Conservation (phyloP, 805 yeast species). For the Spathaspora passalidarum region DNA sequence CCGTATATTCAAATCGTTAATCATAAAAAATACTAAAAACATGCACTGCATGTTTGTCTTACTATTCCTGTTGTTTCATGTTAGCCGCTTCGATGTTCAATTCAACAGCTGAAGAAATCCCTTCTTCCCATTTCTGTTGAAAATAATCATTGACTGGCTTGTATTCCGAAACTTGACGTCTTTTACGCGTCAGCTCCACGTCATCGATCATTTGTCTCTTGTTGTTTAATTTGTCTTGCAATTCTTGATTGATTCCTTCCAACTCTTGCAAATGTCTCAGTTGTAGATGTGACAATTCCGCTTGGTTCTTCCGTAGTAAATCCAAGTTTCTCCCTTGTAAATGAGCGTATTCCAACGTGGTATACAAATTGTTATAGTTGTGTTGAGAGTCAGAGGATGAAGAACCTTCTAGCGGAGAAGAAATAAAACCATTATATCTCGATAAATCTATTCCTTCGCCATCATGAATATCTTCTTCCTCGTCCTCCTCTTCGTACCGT, state of each 20-base stretch:
- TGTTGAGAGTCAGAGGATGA: slow-evolving; percentile 1
- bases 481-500: slow-evolving; percentile 24
- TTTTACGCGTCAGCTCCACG: slow-evolving; percentile 39
- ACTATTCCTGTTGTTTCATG: neutral
- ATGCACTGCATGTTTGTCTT: neutral
- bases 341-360: slow-evolving; percentile 38
- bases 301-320: slow-evolving; percentile 28
- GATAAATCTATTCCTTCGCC: slow-evolving; percentile 33
- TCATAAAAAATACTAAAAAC: neutral
- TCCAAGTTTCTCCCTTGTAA: slow-evolving; percentile 41
- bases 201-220: slow-evolving; percentile 45
- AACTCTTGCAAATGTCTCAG: slow-evolving; percentile 25
- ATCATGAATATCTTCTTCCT: slow-evolving; percentile 15
- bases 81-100: slow-evolving; percentile 26
- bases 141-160: slow-evolving; percentile 45
- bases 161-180: slow-evolving; percentile 38
- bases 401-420: slow-evolving; percentile 4
- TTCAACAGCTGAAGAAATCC: slow-evolving; percentile 38
- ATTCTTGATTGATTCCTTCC: slow-evolving; percentile 20
- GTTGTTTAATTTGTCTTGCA: slow-evolving; percentile 19
- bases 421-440: slow-evolving; percentile 24
- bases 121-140: slow-evolving; percentile 50
- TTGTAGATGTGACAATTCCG: slow-evolving; percentile 37
- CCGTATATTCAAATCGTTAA: neutral
- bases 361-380: slow-evolving; percentile 20